These are phyloP conservation scores for Penicillium flavigenum DNA, from an alignment of 495 filamentous ascomycete species.

Conservation along the genomic window DNA sequence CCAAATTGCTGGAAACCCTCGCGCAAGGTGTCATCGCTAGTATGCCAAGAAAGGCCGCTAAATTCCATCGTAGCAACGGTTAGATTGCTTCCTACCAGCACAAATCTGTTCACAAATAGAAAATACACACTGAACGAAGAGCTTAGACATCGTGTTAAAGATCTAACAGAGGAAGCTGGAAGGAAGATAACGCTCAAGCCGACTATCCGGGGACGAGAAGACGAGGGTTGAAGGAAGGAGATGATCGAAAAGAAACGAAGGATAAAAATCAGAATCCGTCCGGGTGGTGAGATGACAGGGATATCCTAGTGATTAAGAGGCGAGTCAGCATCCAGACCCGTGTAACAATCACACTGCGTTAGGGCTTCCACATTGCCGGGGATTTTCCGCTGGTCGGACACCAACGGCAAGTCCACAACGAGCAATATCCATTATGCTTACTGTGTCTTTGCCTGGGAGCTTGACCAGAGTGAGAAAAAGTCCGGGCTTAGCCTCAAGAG, in stretches of 20 bases:
- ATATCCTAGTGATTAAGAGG: conserved; percentile 31
- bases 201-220: conserved; percentile 3
- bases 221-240: conserved; percentile 3
- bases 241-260: conserved; percentile 7
- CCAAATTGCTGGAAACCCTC: conserved; percentile 90
- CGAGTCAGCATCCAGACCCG: conserved; percentile 31
- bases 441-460: conserved; percentile 16
- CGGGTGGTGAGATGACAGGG: conserved; percentile 19
- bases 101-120: neutral
- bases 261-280: conserved; percentile 7
- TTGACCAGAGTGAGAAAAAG: conserved; percentile 12
- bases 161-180: neutral
- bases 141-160: conserved; percentile 28
- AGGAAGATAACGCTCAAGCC: neutral
- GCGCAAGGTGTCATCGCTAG: conserved; percentile 77
- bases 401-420: conserved; percentile 15
- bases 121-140: conserved; percentile 30
- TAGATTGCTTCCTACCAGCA: neutral
- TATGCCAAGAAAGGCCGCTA: conserved; percentile 98
- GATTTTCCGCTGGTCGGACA: conserved; percentile 9
- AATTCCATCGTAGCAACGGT: conserved; percentile 13
- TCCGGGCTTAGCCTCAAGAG: conserved; percentile 10
- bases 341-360: conserved; percentile 36
- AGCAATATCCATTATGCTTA: conserved; percentile 22
- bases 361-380: conserved; percentile 28